Evolutionary conservation across 768 basidiomycete genomes (phyloP).

Genomic region (Suillus subluteus): DNA sequence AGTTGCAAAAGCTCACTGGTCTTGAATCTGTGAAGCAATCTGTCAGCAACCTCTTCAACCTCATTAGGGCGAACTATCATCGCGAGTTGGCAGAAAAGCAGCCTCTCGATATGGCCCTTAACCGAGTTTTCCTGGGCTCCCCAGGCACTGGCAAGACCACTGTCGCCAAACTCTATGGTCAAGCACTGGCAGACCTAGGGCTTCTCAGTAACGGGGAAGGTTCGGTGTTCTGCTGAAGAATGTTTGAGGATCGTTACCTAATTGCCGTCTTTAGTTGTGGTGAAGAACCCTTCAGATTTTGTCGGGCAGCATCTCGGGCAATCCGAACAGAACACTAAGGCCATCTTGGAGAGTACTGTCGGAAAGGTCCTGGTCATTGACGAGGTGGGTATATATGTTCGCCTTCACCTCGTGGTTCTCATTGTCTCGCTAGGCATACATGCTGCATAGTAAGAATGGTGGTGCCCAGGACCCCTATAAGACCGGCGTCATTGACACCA

Average conservation of each 20-base stretch:
- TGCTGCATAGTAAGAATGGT: conserved; percentile 52
- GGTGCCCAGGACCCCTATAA: conserved; percentile 54
- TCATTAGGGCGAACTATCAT: conserved; percentile 51
- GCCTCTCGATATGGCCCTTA: conserved; percentile 53
- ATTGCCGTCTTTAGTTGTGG: conserved; percentile 46
- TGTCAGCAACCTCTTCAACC: conserved; percentile 43
- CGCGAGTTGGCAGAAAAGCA: conserved; percentile 56
- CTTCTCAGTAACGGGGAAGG: conserved; percentile 69
- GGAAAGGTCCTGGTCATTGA: conserved; percentile 76
- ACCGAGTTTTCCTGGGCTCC: conserved; percentile 63
- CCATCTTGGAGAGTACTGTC: conserved; percentile 56
- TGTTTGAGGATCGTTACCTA: not conserved
- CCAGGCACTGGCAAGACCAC: conserved; percentile 72
- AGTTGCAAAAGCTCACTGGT: conserved; percentile 53
- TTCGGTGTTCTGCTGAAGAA: conserved; percentile 24
- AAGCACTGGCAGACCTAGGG: conserved; percentile 57
- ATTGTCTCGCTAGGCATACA: conserved; percentile 57
- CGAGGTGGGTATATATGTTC: conserved; percentile 45
- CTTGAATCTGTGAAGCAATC: conserved; percentile 55
- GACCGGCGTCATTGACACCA: conserved; percentile 72
- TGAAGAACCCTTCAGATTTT: conserved; percentile 73
- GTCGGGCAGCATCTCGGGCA: conserved; percentile 58
- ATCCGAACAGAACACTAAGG: conserved; percentile 68
- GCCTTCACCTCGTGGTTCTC: not conserved
- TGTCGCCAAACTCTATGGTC: conserved; percentile 63